A percentile compares a stretch with the other conserved stretches of the same genome.
Evolutionary conservation across 345 rosid species (phyloP).

Genomic region (Moricandia moricandioides): DNA sequence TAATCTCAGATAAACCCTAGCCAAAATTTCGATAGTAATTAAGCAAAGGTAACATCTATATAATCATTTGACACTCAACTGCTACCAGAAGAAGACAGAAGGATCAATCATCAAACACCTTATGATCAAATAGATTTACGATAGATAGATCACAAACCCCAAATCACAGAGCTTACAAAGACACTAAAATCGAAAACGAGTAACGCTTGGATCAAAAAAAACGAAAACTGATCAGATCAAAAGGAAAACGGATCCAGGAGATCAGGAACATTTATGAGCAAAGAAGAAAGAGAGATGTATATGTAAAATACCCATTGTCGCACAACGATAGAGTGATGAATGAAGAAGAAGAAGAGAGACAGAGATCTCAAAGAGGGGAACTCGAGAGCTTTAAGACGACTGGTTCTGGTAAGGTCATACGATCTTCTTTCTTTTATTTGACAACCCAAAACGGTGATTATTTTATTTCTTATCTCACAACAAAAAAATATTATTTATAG

Average conservation of each 20-base stretch:
- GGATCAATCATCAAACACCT: slow-evolving; percentile 25
- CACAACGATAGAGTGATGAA: no score
- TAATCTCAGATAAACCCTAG: slow-evolving; percentile 2
- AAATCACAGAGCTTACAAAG: slow-evolving; percentile 10
- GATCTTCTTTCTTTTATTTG: no score
- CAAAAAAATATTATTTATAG: no score
- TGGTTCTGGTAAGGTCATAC: no score
- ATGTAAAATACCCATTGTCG: no score
- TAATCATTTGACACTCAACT: not conserved
- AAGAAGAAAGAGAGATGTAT: no score
- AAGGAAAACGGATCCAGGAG: not conserved
- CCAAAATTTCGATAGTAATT: not conserved
- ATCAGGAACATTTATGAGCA: no score
- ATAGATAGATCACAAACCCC: slow-evolving; percentile 16
- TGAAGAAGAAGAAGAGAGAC: no score
- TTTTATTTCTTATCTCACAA: no score
- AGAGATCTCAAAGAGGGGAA: no score
- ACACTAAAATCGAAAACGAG: slow-evolving; percentile 28
- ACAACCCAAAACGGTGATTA: no score
- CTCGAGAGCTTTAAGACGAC: no score
- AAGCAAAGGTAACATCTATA: slow-evolving; percentile 6
- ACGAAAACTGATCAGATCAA: slow-evolving; percentile 39
- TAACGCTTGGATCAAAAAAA: slow-evolving; percentile 18
- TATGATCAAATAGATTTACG: slow-evolving; percentile 17
- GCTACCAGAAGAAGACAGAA: slow-evolving; percentile 2